Evolutionary conservation across 805 yeast species (phyloP).

Genomic region (Saturnispora bothae): DNA sequence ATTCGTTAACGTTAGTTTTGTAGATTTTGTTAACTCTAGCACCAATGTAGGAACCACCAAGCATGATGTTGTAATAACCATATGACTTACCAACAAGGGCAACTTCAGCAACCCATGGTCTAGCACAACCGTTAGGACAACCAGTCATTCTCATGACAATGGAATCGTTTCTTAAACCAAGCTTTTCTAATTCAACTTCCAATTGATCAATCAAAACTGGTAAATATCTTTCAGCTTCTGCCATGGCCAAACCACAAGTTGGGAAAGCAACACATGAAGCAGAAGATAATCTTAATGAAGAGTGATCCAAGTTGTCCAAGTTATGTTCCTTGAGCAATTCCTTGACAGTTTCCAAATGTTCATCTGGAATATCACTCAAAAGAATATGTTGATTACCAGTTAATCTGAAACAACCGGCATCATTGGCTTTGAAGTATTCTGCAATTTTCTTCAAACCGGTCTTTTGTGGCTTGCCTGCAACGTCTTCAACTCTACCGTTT

Average conservation of each 20-base stretch:
- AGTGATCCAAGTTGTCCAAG: slow-evolving; percentile 64
- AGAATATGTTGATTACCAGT: slow-evolving; percentile 94
- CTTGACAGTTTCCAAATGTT: slow-evolving; percentile 54
- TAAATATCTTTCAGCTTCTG: slow-evolving; percentile 88
- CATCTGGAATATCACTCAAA: slow-evolving; percentile 62
- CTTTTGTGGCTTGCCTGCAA: slow-evolving; percentile 82
- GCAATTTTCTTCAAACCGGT: slow-evolving; percentile 78
- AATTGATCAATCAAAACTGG: slow-evolving; percentile 75
- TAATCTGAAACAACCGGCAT: slow-evolving; percentile 79
- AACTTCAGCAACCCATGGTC: slow-evolving; percentile 96
- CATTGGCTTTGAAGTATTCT: slow-evolving; percentile 43
- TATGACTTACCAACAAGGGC: slow-evolving; percentile 93
- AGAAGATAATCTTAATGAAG: slow-evolving; percentile 79
- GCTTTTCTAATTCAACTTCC: slow-evolving; percentile 81
- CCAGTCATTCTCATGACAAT: slow-evolving; percentile 98
- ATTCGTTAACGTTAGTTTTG: slow-evolving; percentile 81
- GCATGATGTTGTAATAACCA: slow-evolving; percentile 85
- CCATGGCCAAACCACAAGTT: slow-evolving; percentile 98
- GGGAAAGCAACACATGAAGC: slow-evolving; percentile 98
- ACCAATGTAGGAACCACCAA: slow-evolving; percentile 95
- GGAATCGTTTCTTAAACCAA: slow-evolving; percentile 88
- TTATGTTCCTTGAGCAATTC: slow-evolving; percentile 57
- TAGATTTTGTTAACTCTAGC: slow-evolving; percentile 84
- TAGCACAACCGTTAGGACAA: slow-evolving; percentile 97
- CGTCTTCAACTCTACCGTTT: slow-evolving; percentile 93